Evolutionary conservation across 2,329 filamentous ascomycete genomes (phyloP).

Genomic region (Aspergillus jensenii): DNA sequence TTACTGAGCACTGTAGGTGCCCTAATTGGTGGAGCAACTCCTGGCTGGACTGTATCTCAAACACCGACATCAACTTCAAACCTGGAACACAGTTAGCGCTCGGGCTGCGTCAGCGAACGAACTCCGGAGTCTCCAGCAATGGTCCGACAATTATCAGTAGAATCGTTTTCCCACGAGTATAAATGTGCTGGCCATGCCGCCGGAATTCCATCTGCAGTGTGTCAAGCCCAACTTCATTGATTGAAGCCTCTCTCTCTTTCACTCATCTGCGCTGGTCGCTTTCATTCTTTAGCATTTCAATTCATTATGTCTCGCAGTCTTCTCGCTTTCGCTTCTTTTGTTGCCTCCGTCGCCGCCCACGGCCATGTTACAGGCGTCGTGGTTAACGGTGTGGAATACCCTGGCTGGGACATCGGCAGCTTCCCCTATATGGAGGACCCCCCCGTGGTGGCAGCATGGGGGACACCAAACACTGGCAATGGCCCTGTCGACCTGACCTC

Average conservation of each 20-base stretch:
- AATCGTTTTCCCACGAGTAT: no score
- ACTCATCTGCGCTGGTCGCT: background rate
- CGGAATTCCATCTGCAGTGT: no score
- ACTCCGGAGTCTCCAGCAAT: background rate
- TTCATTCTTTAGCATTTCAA: background rate
- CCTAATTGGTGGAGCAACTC: background rate
- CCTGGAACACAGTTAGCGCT: background rate
- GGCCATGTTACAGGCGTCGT: constrained; percentile 20
- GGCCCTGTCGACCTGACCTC: constrained; percentile 20
- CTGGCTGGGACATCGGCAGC: constrained; percentile 28
- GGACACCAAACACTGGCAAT: constrained; percentile 40
- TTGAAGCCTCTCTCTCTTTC: constrained; percentile 8
- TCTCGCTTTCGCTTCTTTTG: constrained; percentile 19
- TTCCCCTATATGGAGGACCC: constrained; percentile 33
- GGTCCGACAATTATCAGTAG: no score
- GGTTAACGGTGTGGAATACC: constrained; percentile 20
- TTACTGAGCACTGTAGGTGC: no score
- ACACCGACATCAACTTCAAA: background rate
- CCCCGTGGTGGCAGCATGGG: constrained; percentile 53
- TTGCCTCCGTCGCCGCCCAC: constrained; percentile 14
- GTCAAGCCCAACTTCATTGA: constrained; percentile 10
- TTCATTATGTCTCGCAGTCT: constrained; percentile 6
- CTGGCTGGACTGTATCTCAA: background rate
- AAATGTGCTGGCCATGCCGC: no score
- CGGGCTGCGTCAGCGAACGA: background rate